phyloP scores from a whole-genome alignment of 2,329 filamentous ascomycete genomes.

The Fusarium veterinarium region DNA sequence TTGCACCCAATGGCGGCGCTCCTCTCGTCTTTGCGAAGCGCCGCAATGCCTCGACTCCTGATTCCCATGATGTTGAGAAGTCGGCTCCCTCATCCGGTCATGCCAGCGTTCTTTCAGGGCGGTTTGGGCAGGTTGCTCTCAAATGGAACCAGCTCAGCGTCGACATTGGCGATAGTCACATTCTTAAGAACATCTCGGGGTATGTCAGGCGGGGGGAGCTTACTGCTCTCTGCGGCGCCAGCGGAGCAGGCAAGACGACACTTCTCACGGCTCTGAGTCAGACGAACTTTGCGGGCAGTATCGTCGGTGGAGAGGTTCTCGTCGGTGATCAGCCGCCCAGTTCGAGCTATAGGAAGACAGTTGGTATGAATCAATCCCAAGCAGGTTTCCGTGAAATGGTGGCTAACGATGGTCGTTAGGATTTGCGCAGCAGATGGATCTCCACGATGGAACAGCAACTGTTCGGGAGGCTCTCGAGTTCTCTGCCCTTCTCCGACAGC shows the following conservation, averaged over 20 bases:
- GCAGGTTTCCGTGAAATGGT: accelerated
- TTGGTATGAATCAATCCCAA: background rate
- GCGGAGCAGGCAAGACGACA: background rate
- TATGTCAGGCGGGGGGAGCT: background rate
- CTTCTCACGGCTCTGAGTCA: background rate
- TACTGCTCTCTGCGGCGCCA: background rate
- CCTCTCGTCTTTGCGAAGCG: background rate
- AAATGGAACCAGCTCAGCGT: background rate
- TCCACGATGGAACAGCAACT: background rate
- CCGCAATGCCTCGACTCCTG: background rate
- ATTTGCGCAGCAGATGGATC: background rate
- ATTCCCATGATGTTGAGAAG: background rate
- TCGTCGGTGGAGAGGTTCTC: background rate
- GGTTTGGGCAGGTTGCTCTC: background rate
- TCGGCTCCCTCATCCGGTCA: background rate
- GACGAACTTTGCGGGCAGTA: background rate
- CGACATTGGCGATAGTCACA: background rate
- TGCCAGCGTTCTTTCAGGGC: background rate
- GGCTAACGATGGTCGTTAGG: background rate
- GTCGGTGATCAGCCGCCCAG: background rate
- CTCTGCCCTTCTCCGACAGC: background rate
- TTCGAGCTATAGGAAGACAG: background rate
- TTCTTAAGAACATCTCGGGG: background rate
- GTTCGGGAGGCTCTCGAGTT: background rate
- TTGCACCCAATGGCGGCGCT: background rate